Evolutionary conservation across 768 basidiomycete genomes (phyloP).

Genomic region (Agrocybe pediades): DNA sequence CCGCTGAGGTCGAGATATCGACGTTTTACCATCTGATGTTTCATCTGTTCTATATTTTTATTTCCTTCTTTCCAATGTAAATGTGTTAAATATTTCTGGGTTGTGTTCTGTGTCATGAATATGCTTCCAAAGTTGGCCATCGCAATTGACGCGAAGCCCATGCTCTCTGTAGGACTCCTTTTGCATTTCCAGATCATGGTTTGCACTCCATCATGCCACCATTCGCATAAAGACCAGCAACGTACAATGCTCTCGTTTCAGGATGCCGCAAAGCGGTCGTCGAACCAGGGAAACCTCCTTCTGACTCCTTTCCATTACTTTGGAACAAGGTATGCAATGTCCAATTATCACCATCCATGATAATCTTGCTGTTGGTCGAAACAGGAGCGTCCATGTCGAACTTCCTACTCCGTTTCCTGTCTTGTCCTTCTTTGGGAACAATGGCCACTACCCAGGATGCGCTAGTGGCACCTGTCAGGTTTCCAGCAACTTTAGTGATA

Average conservation of each 20-base stretch:
- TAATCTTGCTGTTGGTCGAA: conserved; percentile 44
- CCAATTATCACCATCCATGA: conserved; percentile 32
- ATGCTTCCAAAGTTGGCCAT: no score
- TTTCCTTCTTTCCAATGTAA: conserved; percentile 13
- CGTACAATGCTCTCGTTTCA: conserved; percentile 47
- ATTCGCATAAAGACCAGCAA: conserved; percentile 60
- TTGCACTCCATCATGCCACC: conserved; percentile 55
- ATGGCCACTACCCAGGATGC: conserved; percentile 66
- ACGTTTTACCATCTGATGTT: neutral
- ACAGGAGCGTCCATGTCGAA: conserved; percentile 51
- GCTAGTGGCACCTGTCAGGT: conserved; percentile 38
- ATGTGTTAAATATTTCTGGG: neutral
- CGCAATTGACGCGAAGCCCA: no score
- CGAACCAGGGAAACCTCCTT: conserved; percentile 53
- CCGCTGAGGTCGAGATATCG: neutral
- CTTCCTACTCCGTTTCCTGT: conserved; percentile 1
- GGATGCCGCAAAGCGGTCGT: conserved; percentile 55
- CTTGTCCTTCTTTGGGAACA: conserved; percentile 22
- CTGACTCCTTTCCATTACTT: conserved; percentile 51
- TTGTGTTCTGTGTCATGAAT: no score
- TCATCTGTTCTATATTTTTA: conserved; percentile 1
- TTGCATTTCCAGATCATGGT: conserved; percentile 15
- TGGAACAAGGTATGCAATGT: conserved; percentile 69
- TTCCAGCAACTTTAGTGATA: conserved; percentile 45
- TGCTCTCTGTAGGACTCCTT: neutral